Percentiles rank a stretch among this genome's conserved stretches.
phyloP scores from a whole-genome alignment of 345 rosid genomes.

The Bruguiera sexangula region DNA sequence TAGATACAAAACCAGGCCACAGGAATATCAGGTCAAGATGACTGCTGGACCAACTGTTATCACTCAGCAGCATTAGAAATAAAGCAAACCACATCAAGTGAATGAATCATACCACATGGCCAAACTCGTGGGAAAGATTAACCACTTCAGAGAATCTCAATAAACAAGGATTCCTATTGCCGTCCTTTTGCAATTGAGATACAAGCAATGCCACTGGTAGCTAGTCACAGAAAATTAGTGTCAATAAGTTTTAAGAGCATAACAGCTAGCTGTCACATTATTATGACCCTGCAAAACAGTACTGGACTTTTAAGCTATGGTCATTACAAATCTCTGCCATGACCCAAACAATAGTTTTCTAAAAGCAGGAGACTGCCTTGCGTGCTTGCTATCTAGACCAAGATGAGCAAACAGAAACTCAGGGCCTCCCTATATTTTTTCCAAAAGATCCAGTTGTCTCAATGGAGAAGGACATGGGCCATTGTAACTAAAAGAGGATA shows the following conservation, averaged over 20 bases:
- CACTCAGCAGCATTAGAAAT: constrained; percentile 6
- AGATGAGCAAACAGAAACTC: no score
- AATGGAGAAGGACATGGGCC: no score
- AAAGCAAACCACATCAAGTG: constrained; percentile 7
- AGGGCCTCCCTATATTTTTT: no score
- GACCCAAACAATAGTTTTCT: constrained; percentile 5
- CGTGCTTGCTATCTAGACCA: neutral
- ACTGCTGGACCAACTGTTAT: neutral
- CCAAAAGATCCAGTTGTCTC: no score
- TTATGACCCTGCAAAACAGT: neutral
- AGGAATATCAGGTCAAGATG: neutral
- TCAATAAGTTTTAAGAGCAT: neutral
- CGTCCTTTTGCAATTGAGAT: constrained; percentile 62
- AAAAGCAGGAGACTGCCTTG: neutral
- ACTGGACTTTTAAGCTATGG: constrained; percentile 9
- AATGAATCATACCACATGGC: constrained; percentile 82
- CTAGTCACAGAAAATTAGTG: constrained; percentile 37
- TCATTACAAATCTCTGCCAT: constrained; percentile 11
- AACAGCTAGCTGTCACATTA: neutral
- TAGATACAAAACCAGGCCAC: constrained; percentile 1
- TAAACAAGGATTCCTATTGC: constrained; percentile 38
- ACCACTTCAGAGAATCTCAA: constrained; percentile 90
- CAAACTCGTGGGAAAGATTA: constrained; percentile 86
- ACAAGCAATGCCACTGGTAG: constrained; percentile 70
- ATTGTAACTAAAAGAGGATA: no score